Percentiles rank a stretch among this genome's conserved stretches.
Conservation (phyloP, 2,329 filamentous ascomycete species). For the Clathrospora elynae region DNA sequence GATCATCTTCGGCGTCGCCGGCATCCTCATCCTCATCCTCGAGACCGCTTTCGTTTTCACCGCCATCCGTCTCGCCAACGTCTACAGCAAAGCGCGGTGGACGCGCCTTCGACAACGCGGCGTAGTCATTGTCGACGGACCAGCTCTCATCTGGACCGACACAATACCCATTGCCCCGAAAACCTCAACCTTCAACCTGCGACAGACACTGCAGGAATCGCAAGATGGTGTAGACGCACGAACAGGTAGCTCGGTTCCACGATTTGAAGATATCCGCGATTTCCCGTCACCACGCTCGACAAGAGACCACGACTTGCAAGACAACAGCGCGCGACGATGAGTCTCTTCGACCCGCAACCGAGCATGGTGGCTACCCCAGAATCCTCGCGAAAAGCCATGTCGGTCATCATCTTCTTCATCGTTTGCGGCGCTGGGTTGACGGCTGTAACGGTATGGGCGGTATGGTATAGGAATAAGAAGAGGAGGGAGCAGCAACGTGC, state of each 20-base stretch:
- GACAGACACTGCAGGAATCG: neutral
- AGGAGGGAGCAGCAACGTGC: slow-evolving; percentile 2
- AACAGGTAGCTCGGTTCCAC: too few relatives aligned
- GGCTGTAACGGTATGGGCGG: neutral
- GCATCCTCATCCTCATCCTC: slow-evolving; percentile 10
- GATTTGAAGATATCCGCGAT: too few relatives aligned
- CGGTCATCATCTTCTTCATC: neutral
- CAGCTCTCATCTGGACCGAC: slow-evolving; percentile 19
- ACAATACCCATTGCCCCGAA: slow-evolving; percentile 10
- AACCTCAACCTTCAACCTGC: slow-evolving; percentile 14
- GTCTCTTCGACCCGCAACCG: neutral
- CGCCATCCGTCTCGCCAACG: slow-evolving; percentile 5
- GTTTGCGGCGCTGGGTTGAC: slow-evolving; percentile 1
- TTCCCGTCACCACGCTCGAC: too few relatives aligned
- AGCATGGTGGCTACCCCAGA: neutral
- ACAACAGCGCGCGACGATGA: neutral
- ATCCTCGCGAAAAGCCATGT: neutral
- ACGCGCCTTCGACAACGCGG: slow-evolving; percentile 12
- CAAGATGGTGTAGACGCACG: neutral
- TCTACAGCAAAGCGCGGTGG: slow-evolving; percentile 20
- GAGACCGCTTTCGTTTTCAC: slow-evolving; percentile 2
- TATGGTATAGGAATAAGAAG: slow-evolving; percentile 6
- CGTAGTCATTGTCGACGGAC: slow-evolving; percentile 18
- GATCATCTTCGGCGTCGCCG: slow-evolving; percentile 5
- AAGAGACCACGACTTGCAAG: neutral